These are phyloP conservation scores for Yamadazyma trypodendri DNA, from an alignment of 1,139 yeast genomes.

Conservation along the genomic window DNA sequence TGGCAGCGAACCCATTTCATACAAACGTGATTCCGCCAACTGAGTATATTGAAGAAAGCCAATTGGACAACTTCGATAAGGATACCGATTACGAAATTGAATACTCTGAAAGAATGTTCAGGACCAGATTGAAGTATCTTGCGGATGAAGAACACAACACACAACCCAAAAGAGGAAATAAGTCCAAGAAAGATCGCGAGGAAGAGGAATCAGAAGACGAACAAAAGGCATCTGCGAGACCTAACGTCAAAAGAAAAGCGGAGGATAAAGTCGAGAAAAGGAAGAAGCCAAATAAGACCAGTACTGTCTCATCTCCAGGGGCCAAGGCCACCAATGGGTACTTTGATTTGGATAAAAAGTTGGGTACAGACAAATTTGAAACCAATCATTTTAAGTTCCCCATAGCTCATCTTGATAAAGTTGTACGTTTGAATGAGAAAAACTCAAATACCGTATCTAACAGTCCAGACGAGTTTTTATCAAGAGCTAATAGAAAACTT, in stretches of 20 bases:
- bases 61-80: slow-evolving; percentile 50
- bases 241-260: slow-evolving; percentile 5
- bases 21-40: slow-evolving; percentile 48
- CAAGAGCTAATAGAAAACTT: slow-evolving; percentile 5
- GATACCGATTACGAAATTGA: slow-evolving; percentile 72
- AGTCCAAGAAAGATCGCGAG: slow-evolving; percentile 26
- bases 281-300: slow-evolving; percentile 10
- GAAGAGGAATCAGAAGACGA: slow-evolving; percentile 16
- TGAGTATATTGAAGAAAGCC: slow-evolving; percentile 37
- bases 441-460: neutral
- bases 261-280: slow-evolving; percentile 11
- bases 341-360: slow-evolving; percentile 7
- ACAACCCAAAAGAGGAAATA: slow-evolving; percentile 35
- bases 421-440: neutral
- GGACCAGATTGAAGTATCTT: slow-evolving; percentile 58
- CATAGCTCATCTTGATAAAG: slow-evolving; percentile 1
- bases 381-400: slow-evolving; percentile 5
- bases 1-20: slow-evolving; percentile 67
- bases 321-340: slow-evolving; percentile 7
- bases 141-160: slow-evolving; percentile 43
- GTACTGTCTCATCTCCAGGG: slow-evolving; percentile 13
- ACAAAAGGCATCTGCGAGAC: neutral
- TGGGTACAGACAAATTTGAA: neutral
- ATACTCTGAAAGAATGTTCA: slow-evolving; percentile 70
- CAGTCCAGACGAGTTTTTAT: slow-evolving; percentile 8